Percentiles rank a stretch among this genome's conserved stretches.
These are phyloP conservation scores for Zostera marina DNA, from an alignment of 116 monocot genomes.

Conservation along the genomic window DNA sequence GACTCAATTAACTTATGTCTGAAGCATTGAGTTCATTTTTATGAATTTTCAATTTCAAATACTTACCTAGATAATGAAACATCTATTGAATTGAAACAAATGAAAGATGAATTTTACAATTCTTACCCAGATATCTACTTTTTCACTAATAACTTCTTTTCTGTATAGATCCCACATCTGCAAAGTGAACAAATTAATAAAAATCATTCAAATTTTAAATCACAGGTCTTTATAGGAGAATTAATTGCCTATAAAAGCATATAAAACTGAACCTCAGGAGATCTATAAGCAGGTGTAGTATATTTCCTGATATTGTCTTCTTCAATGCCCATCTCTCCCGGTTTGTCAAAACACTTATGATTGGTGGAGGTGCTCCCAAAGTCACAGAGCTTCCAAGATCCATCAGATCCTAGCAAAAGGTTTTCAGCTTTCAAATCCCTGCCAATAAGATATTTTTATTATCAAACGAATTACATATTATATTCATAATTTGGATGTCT, in stretches of 20 bases:
- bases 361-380: conserved; percentile 95
- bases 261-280: conserved; percentile 56
- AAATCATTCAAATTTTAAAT: not conserved
- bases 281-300: conserved; percentile 98
- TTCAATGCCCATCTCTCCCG: conserved; percentile 99
- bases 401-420: conserved; percentile 81
- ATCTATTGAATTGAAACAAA: not conserved
- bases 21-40: no score
- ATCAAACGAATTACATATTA: not conserved
- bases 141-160: conserved; percentile 92
- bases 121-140: conserved; percentile 98
- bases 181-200: conserved; percentile 10
- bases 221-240: not conserved
- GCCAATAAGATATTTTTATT: not conserved
- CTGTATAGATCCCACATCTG: conserved; percentile 99
- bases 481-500: no score
- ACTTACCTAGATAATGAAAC: not conserved
- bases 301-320: conserved; percentile 95
- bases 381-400: conserved; percentile 93
- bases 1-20: no score
- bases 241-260: not conserved
- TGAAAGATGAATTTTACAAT: not conserved
- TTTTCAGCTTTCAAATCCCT: conserved; percentile 98
- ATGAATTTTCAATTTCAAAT: no score
- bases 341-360: conserved; percentile 82